Base-by-base conservation (phyloP, 306 rosid genomes). In the Luffa aegyptiaca region DNA sequence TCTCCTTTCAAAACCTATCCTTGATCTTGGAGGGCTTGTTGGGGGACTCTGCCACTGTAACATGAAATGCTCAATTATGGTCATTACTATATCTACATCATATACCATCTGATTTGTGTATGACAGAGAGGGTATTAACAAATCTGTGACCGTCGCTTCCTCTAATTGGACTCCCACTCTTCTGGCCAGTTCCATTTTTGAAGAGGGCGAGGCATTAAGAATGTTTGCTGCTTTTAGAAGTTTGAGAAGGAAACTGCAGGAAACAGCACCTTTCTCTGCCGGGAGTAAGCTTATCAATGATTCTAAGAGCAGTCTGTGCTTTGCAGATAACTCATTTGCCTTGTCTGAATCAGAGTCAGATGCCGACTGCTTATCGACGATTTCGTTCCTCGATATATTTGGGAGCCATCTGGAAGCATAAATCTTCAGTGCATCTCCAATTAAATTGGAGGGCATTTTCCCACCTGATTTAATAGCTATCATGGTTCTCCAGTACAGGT, bases 401-500 rank as follows among this genome's bases (percentile, higher is more conserved):
- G 97, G 97, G 6, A 95, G 78, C 98, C 98, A 92, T 75, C 91
- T 72, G 52, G 97, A 85, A 18, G 98, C 97, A 85, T 92, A 95
- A n/a, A 95, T 82, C 80, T 91, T 92, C 78, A 95, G 83, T 70
- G 97, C 96, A 84, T 95, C 97, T 10, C 97, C 98, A 13, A 92
- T 81, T 80, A 96, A 90, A 84, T 80, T 83, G 58, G 93, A 83
- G 13, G 96, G 88, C 33, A 91, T 80, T 77, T 85, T 93, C 17
- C 88, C 90, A 69, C 92, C 90, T 52, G 99, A 95, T 85, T 96
- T 96, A 69, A 93, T 87, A 8, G 92, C 94, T 59, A 96, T 87
- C 96, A 93, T 90, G 76, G 92, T 88, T 81, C 99, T 91, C 99
- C 98, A 96, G 53, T 89, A 96, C 10, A 96, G 92, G 84, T 93